Evolutionary conservation across 352 stramenopile genomes (phyloP), one percentile per base, ranked within the genome.

Genomic region (Globisporangium nodosum): DNA sequence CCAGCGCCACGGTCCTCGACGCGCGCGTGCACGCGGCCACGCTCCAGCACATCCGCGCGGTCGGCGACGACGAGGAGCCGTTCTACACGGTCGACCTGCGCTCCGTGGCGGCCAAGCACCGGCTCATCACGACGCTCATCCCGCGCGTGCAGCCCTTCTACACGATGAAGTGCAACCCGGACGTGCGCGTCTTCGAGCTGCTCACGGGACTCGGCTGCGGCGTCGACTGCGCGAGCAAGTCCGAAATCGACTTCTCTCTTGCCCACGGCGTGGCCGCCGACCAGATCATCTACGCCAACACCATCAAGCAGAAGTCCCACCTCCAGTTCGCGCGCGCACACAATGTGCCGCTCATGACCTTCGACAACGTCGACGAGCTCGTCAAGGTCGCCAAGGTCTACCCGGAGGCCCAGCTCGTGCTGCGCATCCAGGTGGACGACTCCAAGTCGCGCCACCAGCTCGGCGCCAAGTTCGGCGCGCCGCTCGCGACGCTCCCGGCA

Each of bases 101-200:
- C 15, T 57, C 67, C 47, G 64, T 89, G 31, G 70, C 76, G n/a
- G 68, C 62, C 37, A 71, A 88, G 58, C 78, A 78, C 63, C 40
- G 59, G 31, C 63, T 76, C 54, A 71, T 82, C 61, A 61, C 71
- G 58, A 50, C 63, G 89, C 50, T 72, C 65, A 45, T 83, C 7
- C 71, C 74, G 37, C 71, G 71, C 20, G 71, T 81, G 46, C 33
- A 73, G 50, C 87, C 88, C 11, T 97, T 94, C 66, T 97, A 96
- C 71, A 92, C 90, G 33, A 81, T 97, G 63, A 97, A 98, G 62
- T 97, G 89, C 71, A 93, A 96, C 67, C 79, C 81, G 11, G 83
- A 96, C 70, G 56, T 46, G 33, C 72, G 68, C 33, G 68, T 91
- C 58, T 74, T 87, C 50, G 58, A 70, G 40, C 60, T 74, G 54